Evolutionary conservation across 179 eudicot genomes (phyloP).

Genomic region (Actinidia polygama): DNA sequence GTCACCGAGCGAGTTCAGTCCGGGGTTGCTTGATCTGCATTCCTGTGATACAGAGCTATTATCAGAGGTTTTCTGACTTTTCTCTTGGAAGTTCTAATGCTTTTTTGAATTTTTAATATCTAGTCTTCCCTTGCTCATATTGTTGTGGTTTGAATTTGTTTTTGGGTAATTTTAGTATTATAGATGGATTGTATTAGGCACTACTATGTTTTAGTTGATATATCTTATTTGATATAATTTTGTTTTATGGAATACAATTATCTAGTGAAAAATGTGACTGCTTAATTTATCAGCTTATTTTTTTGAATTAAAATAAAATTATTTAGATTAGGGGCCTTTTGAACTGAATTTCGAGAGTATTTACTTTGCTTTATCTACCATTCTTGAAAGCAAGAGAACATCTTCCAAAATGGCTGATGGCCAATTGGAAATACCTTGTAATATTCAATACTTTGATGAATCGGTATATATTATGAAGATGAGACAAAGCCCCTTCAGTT

Average conservation of each 20-base stretch:
- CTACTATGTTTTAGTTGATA: not conserved
- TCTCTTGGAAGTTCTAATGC: not conserved
- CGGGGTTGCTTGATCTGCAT: constrained; percentile 71
- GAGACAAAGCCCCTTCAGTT: not conserved
- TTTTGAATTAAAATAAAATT: not conserved
- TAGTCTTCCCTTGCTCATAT: not conserved
- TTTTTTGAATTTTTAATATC: not conserved
- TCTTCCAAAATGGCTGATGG: not conserved
- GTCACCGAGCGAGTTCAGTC: constrained; percentile 53
- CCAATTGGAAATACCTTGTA: not conserved
- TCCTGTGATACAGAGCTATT: constrained; percentile 64
- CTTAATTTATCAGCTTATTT: not conserved
- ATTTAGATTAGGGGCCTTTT: not conserved
- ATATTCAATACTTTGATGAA: not conserved
- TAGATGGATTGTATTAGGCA: not conserved
- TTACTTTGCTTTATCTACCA: too few species aligned
- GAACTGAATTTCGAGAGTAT: not conserved
- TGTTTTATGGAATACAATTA: not conserved
- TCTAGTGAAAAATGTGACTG: not conserved
- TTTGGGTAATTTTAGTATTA: not conserved
- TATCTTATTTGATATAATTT: not conserved
- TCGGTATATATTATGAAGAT: not conserved
- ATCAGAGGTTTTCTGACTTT: constrained; percentile 50
- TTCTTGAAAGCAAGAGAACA: not conserved
- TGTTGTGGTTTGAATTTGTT: not conserved